Conservation (phyloP, 306 rosid genomes). For the Aeschynomene evenia region DNA sequence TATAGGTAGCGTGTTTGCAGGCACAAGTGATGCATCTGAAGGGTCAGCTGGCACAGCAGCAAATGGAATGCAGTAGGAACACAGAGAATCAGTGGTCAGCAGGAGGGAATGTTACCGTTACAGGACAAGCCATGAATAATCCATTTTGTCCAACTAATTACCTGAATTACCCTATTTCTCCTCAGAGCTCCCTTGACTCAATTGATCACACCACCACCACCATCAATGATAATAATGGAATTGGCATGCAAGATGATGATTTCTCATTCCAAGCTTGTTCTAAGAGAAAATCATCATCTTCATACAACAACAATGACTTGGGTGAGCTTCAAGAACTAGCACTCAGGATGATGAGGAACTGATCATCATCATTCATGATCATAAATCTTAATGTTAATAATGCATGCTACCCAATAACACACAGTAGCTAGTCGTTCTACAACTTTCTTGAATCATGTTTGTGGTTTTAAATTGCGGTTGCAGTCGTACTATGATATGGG, state of each 20-base stretch:
- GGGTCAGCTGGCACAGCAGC: constrained; percentile 71
- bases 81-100: constrained; percentile 49
- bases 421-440: background rate
- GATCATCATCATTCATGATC: too few relatives aligned
- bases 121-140: constrained; percentile 38
- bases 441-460: constrained; percentile 26
- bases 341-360: constrained; percentile 90
- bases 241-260: constrained; percentile 51
- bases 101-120: constrained; percentile 27
- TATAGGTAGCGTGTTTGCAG: constrained; percentile 93
- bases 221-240: constrained; percentile 50
- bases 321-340: constrained; percentile 94
- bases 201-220: constrained; percentile 49
- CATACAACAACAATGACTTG: constrained; percentile 46
- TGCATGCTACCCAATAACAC: background rate
- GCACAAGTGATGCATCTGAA: constrained; percentile 82
- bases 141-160: constrained; percentile 44
- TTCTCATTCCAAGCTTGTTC: constrained; percentile 39
- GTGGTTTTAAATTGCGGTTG: constrained; percentile 3
- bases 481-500: too few relatives aligned
- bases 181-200: constrained; percentile 84
- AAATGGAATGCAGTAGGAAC: constrained; percentile 42
- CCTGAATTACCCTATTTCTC: constrained; percentile 70
- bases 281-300: constrained; percentile 50
- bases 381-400: constrained; percentile 27